These are phyloP conservation scores for Deuterostichococcus epilithicus DNA, from an alignment of 139 green algal genomes.

Conservation along the genomic window DNA sequence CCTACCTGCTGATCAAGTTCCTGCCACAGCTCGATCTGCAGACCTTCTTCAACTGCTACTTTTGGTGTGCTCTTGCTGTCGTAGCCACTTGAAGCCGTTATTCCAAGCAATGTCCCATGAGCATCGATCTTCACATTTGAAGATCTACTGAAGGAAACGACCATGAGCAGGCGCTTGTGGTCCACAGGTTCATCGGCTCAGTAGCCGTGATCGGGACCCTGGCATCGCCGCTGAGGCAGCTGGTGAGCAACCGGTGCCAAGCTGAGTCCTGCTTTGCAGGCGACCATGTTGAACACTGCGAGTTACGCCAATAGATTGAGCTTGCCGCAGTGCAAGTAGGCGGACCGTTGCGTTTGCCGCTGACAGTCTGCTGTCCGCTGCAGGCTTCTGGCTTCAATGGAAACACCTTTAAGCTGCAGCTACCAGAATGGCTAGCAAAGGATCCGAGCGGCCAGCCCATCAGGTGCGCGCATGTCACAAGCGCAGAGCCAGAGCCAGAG, in stretches of 20 bases:
- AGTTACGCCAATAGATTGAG: too few relatives aligned
- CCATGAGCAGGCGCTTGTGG: too few relatives aligned
- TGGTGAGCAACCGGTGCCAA: conserved; percentile 15
- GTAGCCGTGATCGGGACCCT: conserved; percentile 50
- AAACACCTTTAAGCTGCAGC: not conserved
- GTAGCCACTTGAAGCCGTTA: not conserved
- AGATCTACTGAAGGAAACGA: too few relatives aligned
- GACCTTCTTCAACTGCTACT: conserved; percentile 71
- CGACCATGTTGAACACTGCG: too few relatives aligned
- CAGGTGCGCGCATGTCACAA: not conserved
- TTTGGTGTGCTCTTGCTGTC: conserved; percentile 34
- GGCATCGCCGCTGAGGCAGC: conserved; percentile 26
- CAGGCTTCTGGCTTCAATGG: not conserved
- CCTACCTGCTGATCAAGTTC: conserved; percentile 77
- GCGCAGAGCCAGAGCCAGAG: not conserved
- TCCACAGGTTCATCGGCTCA: conserved; percentile 52
- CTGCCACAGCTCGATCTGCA: conserved; percentile 65
- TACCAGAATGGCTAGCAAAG: not conserved
- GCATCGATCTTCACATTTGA: too few relatives aligned
- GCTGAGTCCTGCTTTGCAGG: too few relatives aligned
- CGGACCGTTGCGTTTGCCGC: not conserved
- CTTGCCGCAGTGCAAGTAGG: too few relatives aligned
- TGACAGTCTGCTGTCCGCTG: not conserved
- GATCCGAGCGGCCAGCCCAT: not conserved
- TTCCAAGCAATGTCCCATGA: not conserved